Evolutionary conservation across 139 green algal genomes (phyloP).

Genomic region (Coccomyxa sp.): DNA sequence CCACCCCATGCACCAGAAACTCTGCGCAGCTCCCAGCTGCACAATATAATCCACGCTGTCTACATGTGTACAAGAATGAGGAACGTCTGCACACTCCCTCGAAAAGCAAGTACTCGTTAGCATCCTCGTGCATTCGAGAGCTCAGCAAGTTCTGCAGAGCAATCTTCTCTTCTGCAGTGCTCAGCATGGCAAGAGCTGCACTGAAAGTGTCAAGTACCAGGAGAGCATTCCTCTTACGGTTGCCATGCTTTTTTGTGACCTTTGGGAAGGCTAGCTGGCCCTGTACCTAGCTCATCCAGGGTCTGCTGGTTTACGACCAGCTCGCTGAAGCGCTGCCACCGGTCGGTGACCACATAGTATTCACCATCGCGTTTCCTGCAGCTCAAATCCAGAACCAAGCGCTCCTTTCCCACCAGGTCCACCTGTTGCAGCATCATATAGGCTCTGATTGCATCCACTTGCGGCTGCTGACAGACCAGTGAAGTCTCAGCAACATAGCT

Average conservation of each 20-base stretch:
- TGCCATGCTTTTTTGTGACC: too few relatives aligned
- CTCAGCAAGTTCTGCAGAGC: too few relatives aligned
- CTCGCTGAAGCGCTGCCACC: conserved; percentile 71
- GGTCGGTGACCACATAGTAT: conserved; percentile 72
- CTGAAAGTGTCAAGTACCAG: too few relatives aligned
- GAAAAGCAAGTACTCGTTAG: too few relatives aligned
- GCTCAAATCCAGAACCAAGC: conserved; percentile 93
- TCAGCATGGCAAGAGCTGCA: too few relatives aligned
- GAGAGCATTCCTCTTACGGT: too few relatives aligned
- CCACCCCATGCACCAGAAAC: conserved; percentile 97
- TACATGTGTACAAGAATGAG: too few relatives aligned
- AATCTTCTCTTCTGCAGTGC: too few relatives aligned
- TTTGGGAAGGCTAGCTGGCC: too few relatives aligned
- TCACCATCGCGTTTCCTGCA: conserved; percentile 72
- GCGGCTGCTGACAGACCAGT: not conserved
- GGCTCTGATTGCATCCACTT: not conserved
- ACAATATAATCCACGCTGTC: not conserved
- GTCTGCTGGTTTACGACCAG: conserved; percentile 49
- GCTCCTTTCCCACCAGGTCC: conserved; percentile 73
- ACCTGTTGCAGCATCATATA: conserved; percentile 43
- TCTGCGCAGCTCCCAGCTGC: conserved; percentile 69
- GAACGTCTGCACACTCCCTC: too few relatives aligned
- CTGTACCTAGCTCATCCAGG: conserved; percentile 51
- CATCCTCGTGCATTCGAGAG: too few relatives aligned
- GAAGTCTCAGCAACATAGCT: not conserved